Base-by-base conservation (phyloP, 1,284 basidiomycete genomes). In the Boletus semigastroideus region DNA sequence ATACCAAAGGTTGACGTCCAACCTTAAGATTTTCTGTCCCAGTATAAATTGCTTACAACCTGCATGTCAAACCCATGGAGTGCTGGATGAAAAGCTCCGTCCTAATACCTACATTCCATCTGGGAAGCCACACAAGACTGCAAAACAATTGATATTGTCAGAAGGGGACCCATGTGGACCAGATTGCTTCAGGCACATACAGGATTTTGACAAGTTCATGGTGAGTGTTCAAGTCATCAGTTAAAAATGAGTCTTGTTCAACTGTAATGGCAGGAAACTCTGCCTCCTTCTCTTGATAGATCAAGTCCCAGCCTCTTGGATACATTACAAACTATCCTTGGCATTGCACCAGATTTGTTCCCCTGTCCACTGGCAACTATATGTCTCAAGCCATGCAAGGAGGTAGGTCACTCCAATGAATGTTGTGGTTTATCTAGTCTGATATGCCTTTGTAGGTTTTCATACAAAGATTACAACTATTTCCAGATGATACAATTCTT, bases 11-110 rank as follows among this genome's bases (percentile, higher is more conserved):
- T 49, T 77, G 28, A 58, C 60, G 17, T 72, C 72, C 8, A 62
- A 74, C 16, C 58, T 77, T 0, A 59, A 59, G n/a, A 52, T 71
- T n/a, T 83, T 84, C 56, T 86, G 83, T 60, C 74, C 74, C 16
- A 78, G 75, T 40, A 55, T 74, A 8, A 82, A 76, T 42, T 86
- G 84, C 48, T 39, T 78, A 1, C 73, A 75, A 8, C 68, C 76
- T 1, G 72, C 72, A 48, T 86, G 84, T 56, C 59, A 67, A n/a
- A 70, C 74, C 0, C 84, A 86, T 59, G 59, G 81, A n/a, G 5
- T 27, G 5, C n/a, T 38, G 6, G 16, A 41, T 45, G 63, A 31
- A 1, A 8, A 37, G 3, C 28, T 28, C 10, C 64, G 59, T 27
- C 25, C 51, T 4, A 54, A 10, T 14, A 44, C 12, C 9, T 53